Percentiles rank a stretch among this genome's conserved stretches.
Conservation (phyloP, 768 basidiomycete genomes). For the Termitomyces sp. region DNA sequence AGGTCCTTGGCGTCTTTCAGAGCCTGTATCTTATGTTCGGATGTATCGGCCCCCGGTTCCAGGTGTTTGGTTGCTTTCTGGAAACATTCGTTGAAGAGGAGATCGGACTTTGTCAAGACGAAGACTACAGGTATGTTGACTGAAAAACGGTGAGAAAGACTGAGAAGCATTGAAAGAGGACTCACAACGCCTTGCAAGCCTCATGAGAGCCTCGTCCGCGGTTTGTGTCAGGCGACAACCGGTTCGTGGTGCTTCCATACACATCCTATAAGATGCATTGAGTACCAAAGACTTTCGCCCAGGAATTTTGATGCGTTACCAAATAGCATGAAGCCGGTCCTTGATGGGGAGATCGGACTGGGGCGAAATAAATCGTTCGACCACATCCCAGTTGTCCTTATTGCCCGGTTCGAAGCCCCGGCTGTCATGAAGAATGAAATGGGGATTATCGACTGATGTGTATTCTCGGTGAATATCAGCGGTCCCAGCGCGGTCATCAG, state of each 20-base stretch:
- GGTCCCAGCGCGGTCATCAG: background rate
- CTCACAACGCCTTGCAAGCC: background rate
- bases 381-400: background rate
- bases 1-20: background rate
- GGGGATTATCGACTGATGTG: background rate
- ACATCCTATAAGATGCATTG: background rate
- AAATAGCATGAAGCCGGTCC: background rate
- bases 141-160: background rate
- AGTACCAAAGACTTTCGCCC: background rate
- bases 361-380: background rate
- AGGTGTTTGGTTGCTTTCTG: background rate
- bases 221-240: background rate
- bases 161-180: background rate
- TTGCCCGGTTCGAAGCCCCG: background rate
- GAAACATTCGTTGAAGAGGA: background rate
- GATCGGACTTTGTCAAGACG: background rate
- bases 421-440: constrained; percentile 1
- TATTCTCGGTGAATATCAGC: background rate
- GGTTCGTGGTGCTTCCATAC: background rate
- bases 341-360: background rate
- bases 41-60: no score
- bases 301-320: background rate
- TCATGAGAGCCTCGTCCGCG: background rate
- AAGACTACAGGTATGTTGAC: background rate
- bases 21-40: background rate